A percentile compares a stretch with the other conserved stretches of the same genome.
phyloP scores from a whole-genome alignment of 768 basidiomycete species.

The Leucocoprinus leucothites region DNA sequence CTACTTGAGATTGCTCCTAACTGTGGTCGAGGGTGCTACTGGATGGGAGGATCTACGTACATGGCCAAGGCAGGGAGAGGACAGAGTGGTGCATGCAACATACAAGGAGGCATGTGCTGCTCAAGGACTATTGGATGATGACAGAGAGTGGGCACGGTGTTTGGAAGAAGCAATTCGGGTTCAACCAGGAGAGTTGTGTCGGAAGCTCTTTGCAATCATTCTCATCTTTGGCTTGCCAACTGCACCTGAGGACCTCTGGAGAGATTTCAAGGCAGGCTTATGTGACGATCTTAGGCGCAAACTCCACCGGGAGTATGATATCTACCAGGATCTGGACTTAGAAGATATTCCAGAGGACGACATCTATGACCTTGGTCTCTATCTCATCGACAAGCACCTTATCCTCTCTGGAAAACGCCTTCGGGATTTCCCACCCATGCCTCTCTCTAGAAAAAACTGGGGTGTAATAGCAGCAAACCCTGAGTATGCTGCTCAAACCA shows the following conservation, averaged over 20 bases:
- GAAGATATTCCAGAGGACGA: conserved; percentile 17
- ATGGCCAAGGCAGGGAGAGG: no score
- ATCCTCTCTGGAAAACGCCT: conserved; percentile 20
- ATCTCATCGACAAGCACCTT: conserved; percentile 24
- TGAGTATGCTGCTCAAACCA: conserved; percentile 28
- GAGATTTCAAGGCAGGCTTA: conserved; percentile 26
- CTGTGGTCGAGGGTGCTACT: no score
- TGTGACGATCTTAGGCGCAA: conserved; percentile 39
- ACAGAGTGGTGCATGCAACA: conserved; percentile 14
- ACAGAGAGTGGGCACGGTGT: conserved; percentile 42
- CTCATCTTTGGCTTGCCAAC: conserved; percentile 26
- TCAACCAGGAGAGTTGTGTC: conserved; percentile 32
- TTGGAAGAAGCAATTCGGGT: conserved; percentile 35
- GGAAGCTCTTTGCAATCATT: conserved; percentile 36
- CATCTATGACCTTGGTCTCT: conserved; percentile 39
- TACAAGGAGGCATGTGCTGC: conserved; percentile 42
- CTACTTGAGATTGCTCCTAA: no score
- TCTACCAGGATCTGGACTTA: neutral
- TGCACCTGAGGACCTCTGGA: conserved; percentile 35
- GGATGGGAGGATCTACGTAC: no score
- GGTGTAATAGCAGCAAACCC: conserved; percentile 15
- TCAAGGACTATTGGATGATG: conserved; percentile 41
- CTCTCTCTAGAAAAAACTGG: conserved; percentile 25
- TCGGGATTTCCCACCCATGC: conserved; percentile 29
- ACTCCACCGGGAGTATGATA: conserved; percentile 6